Percentiles rank a stretch among this genome's conserved stretches.
Conservation (phyloP, 805 yeast species). For the Danielia reshetovae region DNA sequence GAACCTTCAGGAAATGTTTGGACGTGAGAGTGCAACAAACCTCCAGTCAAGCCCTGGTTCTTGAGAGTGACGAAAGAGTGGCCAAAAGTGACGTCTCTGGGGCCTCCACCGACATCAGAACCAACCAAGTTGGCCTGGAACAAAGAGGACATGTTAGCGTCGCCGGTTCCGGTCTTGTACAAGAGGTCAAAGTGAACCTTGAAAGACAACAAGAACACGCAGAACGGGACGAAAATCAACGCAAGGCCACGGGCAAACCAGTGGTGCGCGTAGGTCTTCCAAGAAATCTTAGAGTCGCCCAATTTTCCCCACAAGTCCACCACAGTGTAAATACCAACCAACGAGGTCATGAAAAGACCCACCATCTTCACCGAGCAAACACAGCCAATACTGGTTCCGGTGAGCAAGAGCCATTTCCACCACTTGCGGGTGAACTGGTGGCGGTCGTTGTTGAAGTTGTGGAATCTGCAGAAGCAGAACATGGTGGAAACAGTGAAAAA, state of each 20-base stretch:
- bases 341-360: slow-evolving; percentile 82
- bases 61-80: slow-evolving; percentile 40
- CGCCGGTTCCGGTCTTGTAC: slow-evolving; percentile 77
- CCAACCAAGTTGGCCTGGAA: slow-evolving; percentile 77
- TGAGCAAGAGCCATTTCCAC: slow-evolving; percentile 89
- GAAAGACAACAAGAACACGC: slow-evolving; percentile 62
- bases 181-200: slow-evolving; percentile 73
- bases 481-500: slow-evolving; percentile 86
- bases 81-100: slow-evolving; percentile 63
- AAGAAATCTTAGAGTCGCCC: slow-evolving; percentile 58
- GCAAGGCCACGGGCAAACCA: slow-evolving; percentile 65
- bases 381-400: slow-evolving; percentile 87
- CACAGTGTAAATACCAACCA: slow-evolving; percentile 87
- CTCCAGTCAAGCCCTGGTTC: slow-evolving; percentile 42
- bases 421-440: slow-evolving; percentile 65
- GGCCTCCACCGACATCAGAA: slow-evolving; percentile 61
- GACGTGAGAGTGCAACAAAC: slow-evolving; percentile 44
- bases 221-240: slow-evolving; percentile 60
- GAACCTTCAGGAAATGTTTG: slow-evolving; percentile 47
- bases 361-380: slow-evolving; percentile 95
- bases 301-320: slow-evolving; percentile 83
- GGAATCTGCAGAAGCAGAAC: slow-evolving; percentile 67
- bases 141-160: slow-evolving; percentile 71
- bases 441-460: slow-evolving; percentile 47
- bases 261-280: slow-evolving; percentile 50